A percentile compares a stretch with the other conserved stretches of the same genome.
Evolutionary conservation across 208 protist species (phyloP).

Genomic region (Acanthamoeba rhysodes): DNA sequence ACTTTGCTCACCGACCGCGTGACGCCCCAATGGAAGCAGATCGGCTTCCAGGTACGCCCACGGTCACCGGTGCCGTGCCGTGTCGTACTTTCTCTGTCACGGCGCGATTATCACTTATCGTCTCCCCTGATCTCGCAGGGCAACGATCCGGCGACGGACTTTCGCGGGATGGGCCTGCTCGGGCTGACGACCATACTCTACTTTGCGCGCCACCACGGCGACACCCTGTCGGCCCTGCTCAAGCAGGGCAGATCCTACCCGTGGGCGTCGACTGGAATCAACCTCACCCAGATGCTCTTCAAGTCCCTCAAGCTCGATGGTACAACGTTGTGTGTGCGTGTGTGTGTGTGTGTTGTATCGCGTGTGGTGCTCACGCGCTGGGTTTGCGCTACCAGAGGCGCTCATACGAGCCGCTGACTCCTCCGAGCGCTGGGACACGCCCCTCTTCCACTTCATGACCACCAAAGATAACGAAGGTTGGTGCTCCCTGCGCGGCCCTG

Average conservation of each 20-base stretch:
- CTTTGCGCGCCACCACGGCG: constrained; percentile 77
- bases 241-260: constrained; percentile 24
- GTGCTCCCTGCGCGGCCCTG: background rate
- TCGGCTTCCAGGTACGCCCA: constrained; percentile 32
- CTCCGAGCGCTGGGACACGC: constrained; percentile 30
- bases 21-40: constrained; percentile 17
- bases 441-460: constrained; percentile 43
- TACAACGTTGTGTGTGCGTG: background rate
- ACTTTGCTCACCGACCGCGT: constrained; percentile 10
- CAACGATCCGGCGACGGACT: constrained; percentile 92
- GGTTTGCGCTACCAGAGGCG: background rate
- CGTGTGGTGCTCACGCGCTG: too few species aligned
- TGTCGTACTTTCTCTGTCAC: too few species aligned
- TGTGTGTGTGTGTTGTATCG: background rate
- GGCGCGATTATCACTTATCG: too few species aligned
- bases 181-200: constrained; percentile 92
- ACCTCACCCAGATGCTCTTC: constrained; percentile 58
- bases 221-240: background rate
- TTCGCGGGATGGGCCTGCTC: constrained; percentile 92
- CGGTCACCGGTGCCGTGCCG: background rate
- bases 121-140: constrained; percentile 41
- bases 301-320: constrained; percentile 52
- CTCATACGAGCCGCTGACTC: background rate
- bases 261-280: constrained; percentile 29
- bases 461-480: constrained; percentile 28